Conservation (phyloP, 768 basidiomycete genomes). For the Pisolithus sp. region DNA sequence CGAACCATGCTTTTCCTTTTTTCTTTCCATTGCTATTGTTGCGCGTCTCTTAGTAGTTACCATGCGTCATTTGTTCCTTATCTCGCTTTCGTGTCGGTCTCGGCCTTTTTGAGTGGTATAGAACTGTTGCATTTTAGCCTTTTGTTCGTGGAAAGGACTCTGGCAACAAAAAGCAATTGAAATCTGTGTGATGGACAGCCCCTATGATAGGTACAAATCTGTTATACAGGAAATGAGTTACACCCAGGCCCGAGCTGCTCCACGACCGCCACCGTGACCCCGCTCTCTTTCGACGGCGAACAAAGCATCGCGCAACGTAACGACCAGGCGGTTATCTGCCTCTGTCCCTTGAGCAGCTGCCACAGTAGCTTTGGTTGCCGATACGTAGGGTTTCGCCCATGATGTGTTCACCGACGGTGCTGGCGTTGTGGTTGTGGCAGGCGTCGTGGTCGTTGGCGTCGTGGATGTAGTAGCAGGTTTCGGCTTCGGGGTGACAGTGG, state of each 20-base stretch:
- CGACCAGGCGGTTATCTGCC: slow-evolving; percentile 50
- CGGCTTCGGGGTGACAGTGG: slow-evolving; percentile 36
- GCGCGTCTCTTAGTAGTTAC: too few relatives aligned
- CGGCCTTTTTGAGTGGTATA: too few relatives aligned
- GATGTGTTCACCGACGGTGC: slow-evolving; percentile 27
- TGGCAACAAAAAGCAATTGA: too few relatives aligned
- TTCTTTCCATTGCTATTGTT: too few relatives aligned
- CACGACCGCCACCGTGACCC: slow-evolving; percentile 77
- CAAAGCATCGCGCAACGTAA: slow-evolving; percentile 77
- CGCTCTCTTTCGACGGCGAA: slow-evolving; percentile 81
- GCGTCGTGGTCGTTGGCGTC: slow-evolving; percentile 22
- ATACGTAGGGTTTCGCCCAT: slow-evolving; percentile 62
- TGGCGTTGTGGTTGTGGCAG: slow-evolving; percentile 28
- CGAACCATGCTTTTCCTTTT: too few relatives aligned
- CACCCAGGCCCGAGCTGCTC: slow-evolving; percentile 66
- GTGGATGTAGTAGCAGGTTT: slow-evolving; percentile 28
- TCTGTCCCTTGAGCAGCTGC: slow-evolving; percentile 36
- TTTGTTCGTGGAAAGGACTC: too few relatives aligned
- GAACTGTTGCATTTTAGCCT: too few relatives aligned
- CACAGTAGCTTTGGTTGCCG: slow-evolving; percentile 39
- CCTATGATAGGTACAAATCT: neutral
- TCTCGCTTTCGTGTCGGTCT: too few relatives aligned
- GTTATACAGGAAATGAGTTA: slow-evolving; percentile 15
- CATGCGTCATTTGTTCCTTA: too few relatives aligned
- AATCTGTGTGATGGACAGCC: too few relatives aligned